A percentile compares a stretch with the other conserved stretches of the same genome.
These are phyloP conservation scores for Alectoria sarmentosa DNA, from an alignment of 495 filamentous ascomycete species.

Conservation along the genomic window DNA sequence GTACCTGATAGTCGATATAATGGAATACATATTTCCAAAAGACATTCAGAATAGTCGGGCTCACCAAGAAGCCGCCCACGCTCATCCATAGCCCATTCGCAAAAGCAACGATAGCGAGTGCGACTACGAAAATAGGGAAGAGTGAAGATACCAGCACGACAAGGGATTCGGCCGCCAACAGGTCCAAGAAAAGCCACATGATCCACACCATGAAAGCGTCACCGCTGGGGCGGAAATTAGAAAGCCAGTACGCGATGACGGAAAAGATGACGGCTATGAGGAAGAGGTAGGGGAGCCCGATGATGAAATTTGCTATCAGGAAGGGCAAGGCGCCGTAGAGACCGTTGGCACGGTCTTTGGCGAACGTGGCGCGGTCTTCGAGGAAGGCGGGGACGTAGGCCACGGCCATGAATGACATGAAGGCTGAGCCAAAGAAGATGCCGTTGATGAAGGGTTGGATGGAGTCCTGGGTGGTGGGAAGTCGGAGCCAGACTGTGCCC, in stretches of 20 bases:
- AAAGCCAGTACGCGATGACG: conserved; percentile 68
- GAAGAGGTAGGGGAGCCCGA: conserved; percentile 74
- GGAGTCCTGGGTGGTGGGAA: conserved; percentile 53
- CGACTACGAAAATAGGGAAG: conserved; percentile 70
- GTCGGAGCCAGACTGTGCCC: conserved; percentile 76
- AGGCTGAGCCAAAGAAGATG: conserved; percentile 76
- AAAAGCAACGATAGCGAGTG: conserved; percentile 69
- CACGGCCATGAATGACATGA: conserved; percentile 90
- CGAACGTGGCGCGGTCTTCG: conserved; percentile 64
- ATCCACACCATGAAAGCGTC: conserved; percentile 69
- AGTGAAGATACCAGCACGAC: conserved; percentile 68
- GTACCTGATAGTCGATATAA: conserved; percentile 68
- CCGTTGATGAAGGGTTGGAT: conserved; percentile 77
- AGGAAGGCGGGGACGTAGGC: conserved; percentile 78
- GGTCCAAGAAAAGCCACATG: conserved; percentile 81
- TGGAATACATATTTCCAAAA: conserved; percentile 83
- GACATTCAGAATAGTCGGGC: conserved; percentile 59
- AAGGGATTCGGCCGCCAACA: conserved; percentile 71
- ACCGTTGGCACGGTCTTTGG: conserved; percentile 76
- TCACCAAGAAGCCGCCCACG: conserved; percentile 73
- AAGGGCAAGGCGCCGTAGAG: conserved; percentile 68
- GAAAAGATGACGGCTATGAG: conserved; percentile 68
- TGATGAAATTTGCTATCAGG: conserved; percentile 70
- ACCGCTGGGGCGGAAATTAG: conserved; percentile 61
- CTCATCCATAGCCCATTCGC: conserved; percentile 85